Evolutionary conservation across 2,329 filamentous ascomycete species (phyloP), one percentile per base, ranked within the genome.

Genomic region (Colletotrichum salicis): DNA sequence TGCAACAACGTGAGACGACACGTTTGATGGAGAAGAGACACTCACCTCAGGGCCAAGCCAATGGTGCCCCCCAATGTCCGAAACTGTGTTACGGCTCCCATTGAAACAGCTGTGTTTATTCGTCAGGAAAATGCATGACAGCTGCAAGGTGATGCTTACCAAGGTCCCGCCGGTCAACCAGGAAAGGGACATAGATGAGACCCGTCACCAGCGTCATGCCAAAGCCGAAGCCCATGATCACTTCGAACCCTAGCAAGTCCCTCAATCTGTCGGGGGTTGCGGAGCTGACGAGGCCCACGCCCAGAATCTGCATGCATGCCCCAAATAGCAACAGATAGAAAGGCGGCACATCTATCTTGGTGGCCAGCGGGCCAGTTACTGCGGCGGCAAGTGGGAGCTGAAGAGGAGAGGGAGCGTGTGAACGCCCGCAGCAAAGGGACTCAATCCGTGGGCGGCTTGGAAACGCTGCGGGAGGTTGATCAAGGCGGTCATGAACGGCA

Each of bases 41-140:
- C 75, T 31, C 78, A 79, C 62, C 79, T 77, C 7, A 82, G 78
- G 1, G 82, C 81, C 7, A 84, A 75, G 7, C 77, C 80, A 55
- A 84, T 77, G 1, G 80, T 79, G 2, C 80, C 82, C 1, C 82
- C 81, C 2, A 83, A 77, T 29, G 81, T 80, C 45, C 82, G 79
- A 41, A 82, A 77, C 67, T 83, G 82, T 5, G 82, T 82, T 7
- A 80, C 75, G 6, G 79, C 77, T 13, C 82, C 81, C 76, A 83
- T 79, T 0, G 76, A 77, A 54, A 82, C 79, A 8, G 77, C 81
- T 80, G 55, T 57, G 48, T 24, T 54, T 10, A 58, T 69, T 54
- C 60, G 54, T 48, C 13, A 66, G 24, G 29, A 62, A 24, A 10
- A 41, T 55, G 52, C 27, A 61, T 57, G 24, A 51, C 41, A 60